Evolutionary conservation across 2,329 filamentous ascomycete genomes (phyloP).

Genomic region (Byssochlamys sp.): DNA sequence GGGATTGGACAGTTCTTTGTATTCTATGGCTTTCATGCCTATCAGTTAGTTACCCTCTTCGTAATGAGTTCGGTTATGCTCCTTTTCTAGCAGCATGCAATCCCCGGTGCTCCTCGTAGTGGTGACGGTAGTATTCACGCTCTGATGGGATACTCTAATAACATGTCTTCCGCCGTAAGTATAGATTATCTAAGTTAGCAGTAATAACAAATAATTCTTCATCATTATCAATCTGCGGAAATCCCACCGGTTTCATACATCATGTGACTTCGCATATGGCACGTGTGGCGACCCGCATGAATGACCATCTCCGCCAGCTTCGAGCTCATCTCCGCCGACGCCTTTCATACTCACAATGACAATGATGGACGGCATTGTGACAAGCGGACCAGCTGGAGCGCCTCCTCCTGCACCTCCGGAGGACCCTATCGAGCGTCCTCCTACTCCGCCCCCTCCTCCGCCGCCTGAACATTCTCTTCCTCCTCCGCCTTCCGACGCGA

Average conservation of each 20-base stretch:
- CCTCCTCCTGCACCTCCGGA: conserved; percentile 25
- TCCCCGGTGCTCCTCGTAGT: no score
- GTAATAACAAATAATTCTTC: no score
- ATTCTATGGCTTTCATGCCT: neutral
- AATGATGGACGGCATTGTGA: conserved; percentile 26
- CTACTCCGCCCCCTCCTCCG: conserved; percentile 30
- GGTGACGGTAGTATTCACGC: no score
- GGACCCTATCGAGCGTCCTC: conserved; percentile 27
- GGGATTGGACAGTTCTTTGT: neutral
- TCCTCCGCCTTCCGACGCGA: conserved; percentile 32
- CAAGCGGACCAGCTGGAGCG: conserved; percentile 16
- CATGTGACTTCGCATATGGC: neutral
- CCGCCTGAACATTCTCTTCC: conserved; percentile 31
- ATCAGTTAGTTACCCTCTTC: neutral
- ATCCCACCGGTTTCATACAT: neutral
- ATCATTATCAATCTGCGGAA: neutral
- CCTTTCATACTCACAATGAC: neutral
- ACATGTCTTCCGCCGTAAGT: no score
- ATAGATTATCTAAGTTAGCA: no score
- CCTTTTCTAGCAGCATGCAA: neutral
- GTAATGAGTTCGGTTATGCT: neutral
- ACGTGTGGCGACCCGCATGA: neutral
- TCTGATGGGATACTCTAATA: no score
- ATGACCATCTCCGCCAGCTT: neutral
- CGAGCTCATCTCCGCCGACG: neutral